Base-by-base conservation (phyloP, 2,329 filamentous ascomycete species). In the Sarocladium brachiariae region DNA sequence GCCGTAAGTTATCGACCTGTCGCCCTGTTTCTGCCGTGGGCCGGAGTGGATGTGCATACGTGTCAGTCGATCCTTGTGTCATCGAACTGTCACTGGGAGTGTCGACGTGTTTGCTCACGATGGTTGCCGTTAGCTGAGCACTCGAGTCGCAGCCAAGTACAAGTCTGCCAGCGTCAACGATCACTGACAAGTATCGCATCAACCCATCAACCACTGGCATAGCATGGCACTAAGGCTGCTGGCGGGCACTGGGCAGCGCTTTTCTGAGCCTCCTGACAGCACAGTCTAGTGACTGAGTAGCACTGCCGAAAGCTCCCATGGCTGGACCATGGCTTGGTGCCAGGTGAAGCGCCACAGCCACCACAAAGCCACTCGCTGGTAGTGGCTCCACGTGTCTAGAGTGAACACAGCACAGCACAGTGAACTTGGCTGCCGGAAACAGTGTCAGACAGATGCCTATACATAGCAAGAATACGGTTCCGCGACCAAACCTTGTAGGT, bases 381-480 rank as follows among this genome's bases (percentile, higher is more conserved):
- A 47, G n/a, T 47, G 43, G 43, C 27, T 47, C 43, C 43, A 47
- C 43, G 43, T 47, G 43, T 47, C 43, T n/a, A n/a, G n/a, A n/a
- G n/a, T n/a, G n/a, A n/a, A n/a, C n/a, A n/a, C n/a, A n/a, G n/a
- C n/a, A n/a, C n/a, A n/a, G n/a, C n/a, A n/a, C n/a, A n/a, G n/a
- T n/a, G n/a, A n/a, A n/a, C n/a, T n/a, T n/a, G n/a, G n/a, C n/a
- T n/a, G n/a, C n/a, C n/a, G n/a, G n/a, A n/a, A n/a, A n/a, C n/a
- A n/a, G n/a, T n/a, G n/a, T n/a, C n/a, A n/a, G n/a, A n/a, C n/a
- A n/a, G n/a, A n/a, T n/a, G n/a, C n/a, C n/a, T n/a, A n/a, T n/a
- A n/a, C n/a, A n/a, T n/a, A n/a, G n/a, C n/a, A n/a, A n/a, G n/a
- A n/a, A n/a, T n/a, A n/a, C n/a, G n/a, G n/a, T n/a, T n/a, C n/a